phyloP scores from a whole-genome alignment of 2,329 filamentous ascomycete genomes.

The Aspergillus spinulosporus region DNA sequence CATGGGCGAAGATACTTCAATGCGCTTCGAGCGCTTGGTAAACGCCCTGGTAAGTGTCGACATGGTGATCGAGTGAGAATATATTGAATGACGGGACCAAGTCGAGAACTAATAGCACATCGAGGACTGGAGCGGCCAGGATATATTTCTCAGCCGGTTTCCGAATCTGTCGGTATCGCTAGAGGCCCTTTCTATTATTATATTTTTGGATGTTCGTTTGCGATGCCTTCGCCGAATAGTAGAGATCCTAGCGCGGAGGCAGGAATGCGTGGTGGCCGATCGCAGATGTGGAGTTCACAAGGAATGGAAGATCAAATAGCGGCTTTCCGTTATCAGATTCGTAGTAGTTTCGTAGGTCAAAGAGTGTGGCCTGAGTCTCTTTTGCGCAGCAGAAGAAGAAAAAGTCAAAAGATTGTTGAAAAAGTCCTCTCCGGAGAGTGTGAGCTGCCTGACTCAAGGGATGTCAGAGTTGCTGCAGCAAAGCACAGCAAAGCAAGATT shows the following conservation, averaged over 20 bases:
- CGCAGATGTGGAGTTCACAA: constrained; percentile 24
- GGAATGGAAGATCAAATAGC: too few relatives aligned
- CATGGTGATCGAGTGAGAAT: constrained; percentile 30
- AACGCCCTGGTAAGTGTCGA: constrained; percentile 47
- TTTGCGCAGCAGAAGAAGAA: too few relatives aligned
- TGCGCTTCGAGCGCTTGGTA: constrained; percentile 50
- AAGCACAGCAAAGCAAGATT: constrained; percentile 11
- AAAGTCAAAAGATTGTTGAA: too few relatives aligned
- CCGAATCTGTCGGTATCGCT: constrained; percentile 11
- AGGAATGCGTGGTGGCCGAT: constrained; percentile 28
- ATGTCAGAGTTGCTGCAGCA: constrained; percentile 20
- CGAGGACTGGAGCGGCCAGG: constrained; percentile 4
- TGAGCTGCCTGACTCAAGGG: constrained; percentile 25
- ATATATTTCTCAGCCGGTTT: constrained; percentile 12
- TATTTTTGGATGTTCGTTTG: constrained; percentile 15
- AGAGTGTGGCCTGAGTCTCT: neutral
- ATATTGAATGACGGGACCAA: constrained; percentile 1
- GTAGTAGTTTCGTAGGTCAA: neutral
- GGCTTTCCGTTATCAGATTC: constrained; percentile 27
- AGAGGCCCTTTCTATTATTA: constrained; percentile 21
- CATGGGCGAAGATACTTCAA: constrained; percentile 47
- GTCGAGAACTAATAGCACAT: constrained; percentile 6
- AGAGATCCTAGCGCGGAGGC: constrained; percentile 15
- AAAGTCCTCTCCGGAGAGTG: neutral
- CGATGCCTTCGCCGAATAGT: constrained; percentile 10